Evolutionary conservation across 2,329 filamentous ascomycete genomes (phyloP), one percentile per base, ranked within the genome.

Genomic region (Huntiella bhutanensis): DNA sequence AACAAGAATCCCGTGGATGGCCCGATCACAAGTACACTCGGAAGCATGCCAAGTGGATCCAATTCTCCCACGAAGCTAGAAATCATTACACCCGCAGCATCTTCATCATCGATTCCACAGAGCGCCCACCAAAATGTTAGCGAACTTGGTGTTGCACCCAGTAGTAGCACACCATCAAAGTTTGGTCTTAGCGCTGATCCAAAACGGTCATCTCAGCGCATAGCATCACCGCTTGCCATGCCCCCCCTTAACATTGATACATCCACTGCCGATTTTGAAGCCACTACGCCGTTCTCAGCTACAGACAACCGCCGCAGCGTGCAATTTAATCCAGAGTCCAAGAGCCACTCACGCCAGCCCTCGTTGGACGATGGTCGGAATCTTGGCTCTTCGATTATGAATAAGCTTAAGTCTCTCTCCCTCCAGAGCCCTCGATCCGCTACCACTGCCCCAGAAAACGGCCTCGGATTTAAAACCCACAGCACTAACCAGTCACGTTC

Each of bases 391-490:
- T 79, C 80, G 17, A 70, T 92, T 52, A 84, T 93, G 61, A 79
- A 79, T 13, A 86, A 81, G 58, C 61, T 93, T 52, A 85, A 82
- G 57, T 79, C 82, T 3, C 64, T 92, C 47, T 75, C 82, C 16
- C 58, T 67, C 10, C 70, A 71, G 46, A 60, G 61, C n/a, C 62
- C 69, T n/a, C 50, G 49, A n/a, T 46, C 46, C 4, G 28, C 42
- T 33, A 34, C 41, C 41, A 43, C 41, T 5, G 13, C 41, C 32
- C 41, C 41, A 10, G 41, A 43, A 16, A 43, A 43, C 17, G 41
- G 13, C 32, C 33, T 43, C 32, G 40, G 46, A 12, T 59, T 62
- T 56, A 58, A 42, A 4, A 45, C 41, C 13, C 39, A 12, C 11
- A 47, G 48, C 19, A 34, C 41, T 8, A 64, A 53, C 56, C 64